Percentiles rank a stretch among this genome's conserved stretches.
phyloP scores from a whole-genome alignment of 2,329 filamentous ascomycete genomes.

The Aspergillus uvarum region DNA sequence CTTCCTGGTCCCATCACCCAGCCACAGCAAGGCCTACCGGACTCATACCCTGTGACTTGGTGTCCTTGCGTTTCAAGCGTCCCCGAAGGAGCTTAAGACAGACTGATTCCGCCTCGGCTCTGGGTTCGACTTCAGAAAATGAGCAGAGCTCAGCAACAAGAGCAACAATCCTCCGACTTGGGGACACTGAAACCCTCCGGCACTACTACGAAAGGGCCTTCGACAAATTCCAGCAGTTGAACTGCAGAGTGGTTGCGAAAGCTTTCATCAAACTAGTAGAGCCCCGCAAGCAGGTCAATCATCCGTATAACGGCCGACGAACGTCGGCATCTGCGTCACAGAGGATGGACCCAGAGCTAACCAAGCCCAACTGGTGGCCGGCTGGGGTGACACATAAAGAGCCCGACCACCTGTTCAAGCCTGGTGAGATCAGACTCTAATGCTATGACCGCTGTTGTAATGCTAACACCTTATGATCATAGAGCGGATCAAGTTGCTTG shows the following conservation, averaged over 20 bases:
- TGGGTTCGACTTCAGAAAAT: conserved; percentile 10
- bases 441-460: no score
- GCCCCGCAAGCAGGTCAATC: conserved; percentile 45
- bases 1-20: conserved; percentile 26
- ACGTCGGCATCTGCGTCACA: conserved; percentile 22
- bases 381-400: conserved; percentile 44
- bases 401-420: conserved; percentile 46
- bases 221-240: conserved; percentile 42
- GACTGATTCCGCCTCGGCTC: conserved; percentile 7
- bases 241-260: conserved; percentile 44
- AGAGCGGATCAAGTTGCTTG: conserved; percentile 42
- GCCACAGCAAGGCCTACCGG: conserved; percentile 20
- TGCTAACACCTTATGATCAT: background rate
- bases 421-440: conserved; percentile 30
- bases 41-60: conserved; percentile 36
- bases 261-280: conserved; percentile 45
- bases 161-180: conserved; percentile 31
- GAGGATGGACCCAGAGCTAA: conserved; percentile 39
- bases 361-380: conserved; percentile 44
- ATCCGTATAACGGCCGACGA: conserved; percentile 47
- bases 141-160: conserved; percentile 8
- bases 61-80: conserved; percentile 28
- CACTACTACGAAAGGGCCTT: conserved; percentile 42
- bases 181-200: conserved; percentile 27
- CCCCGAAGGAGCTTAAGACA: conserved; percentile 25